These are phyloP conservation scores for Myriosclerotinia scirpicola DNA, from an alignment of 2,329 filamentous ascomycete genomes.

Conservation along the genomic window DNA sequence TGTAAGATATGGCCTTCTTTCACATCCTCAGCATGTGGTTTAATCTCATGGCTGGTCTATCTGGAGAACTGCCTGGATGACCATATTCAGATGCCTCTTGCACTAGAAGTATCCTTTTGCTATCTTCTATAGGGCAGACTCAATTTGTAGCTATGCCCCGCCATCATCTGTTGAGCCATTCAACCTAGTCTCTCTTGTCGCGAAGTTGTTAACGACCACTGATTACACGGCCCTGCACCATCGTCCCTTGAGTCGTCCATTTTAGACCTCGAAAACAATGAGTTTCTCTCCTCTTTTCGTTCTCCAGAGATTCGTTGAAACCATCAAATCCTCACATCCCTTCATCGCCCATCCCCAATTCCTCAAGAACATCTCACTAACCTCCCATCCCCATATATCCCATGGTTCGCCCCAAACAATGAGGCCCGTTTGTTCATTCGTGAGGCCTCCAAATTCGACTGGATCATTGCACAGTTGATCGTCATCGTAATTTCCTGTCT, in stretches of 20 bases:
- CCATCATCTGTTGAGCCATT: neutral
- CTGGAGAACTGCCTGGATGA: neutral
- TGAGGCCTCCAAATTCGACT: slow-evolving; percentile 44
- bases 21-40: neutral
- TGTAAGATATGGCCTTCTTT: neutral
- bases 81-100: neutral
- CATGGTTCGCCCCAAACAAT: slow-evolving; percentile 46
- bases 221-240: neutral
- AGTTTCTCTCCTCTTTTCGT: slow-evolving; percentile 40
- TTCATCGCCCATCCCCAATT: slow-evolving; percentile 43
- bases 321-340: slow-evolving; percentile 35
- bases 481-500: slow-evolving; percentile 44
- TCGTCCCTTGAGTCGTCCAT: neutral
- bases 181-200: neutral
- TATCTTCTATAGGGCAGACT: neutral
- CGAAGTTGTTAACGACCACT: neutral
- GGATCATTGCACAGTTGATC: slow-evolving; percentile 48
- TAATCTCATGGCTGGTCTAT: neutral
- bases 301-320: slow-evolving; percentile 44
- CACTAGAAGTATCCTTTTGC: neutral
- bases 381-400: slow-evolving; percentile 45
- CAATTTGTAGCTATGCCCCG: neutral
- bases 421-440: slow-evolving; percentile 30
- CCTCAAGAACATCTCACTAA: slow-evolving; percentile 45
- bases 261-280: neutral